These are phyloP conservation scores for Fraxinus latifolia DNA, from an alignment of 305 asterid genomes.

Conservation along the genomic window DNA sequence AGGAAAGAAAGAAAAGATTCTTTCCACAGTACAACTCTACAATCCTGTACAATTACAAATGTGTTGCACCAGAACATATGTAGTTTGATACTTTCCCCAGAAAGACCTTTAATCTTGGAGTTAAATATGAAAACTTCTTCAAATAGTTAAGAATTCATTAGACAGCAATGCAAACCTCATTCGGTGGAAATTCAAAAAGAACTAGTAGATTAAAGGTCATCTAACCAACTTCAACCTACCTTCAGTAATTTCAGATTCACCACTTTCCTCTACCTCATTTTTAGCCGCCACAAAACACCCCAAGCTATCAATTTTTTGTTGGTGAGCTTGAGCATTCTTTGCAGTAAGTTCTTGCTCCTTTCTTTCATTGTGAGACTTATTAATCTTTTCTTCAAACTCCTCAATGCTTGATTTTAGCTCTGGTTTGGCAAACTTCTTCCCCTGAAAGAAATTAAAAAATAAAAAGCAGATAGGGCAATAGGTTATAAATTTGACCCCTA, in stretches of 20 bases:
- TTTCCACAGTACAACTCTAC: conserved; percentile 4
- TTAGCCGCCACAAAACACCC: conserved; percentile 36
- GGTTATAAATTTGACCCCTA: neutral
- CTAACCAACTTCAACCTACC: conserved; percentile 40
- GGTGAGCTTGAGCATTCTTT: conserved; percentile 77
- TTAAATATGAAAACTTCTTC: neutral
- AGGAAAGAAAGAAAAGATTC: neutral
- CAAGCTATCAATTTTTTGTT: conserved; percentile 50
- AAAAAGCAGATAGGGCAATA: neutral
- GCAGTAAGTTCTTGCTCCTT: conserved; percentile 76
- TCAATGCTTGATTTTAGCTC: conserved; percentile 76
- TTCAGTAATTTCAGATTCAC: conserved; percentile 63
- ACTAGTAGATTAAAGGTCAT: neutral
- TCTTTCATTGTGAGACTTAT: conserved; percentile 64
- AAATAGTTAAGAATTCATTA: neutral
- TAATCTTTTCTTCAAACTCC: conserved; percentile 83
- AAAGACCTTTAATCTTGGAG: neutral
- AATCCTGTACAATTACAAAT: neutral
- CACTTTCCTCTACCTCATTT: conserved; percentile 47
- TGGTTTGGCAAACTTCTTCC: conserved; percentile 83
- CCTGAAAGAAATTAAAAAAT: conserved; percentile 41
- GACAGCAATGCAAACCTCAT: neutral
- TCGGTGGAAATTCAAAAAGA: neutral
- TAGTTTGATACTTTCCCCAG: neutral
- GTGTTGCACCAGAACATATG: neutral